phyloP scores from a whole-genome alignment of 2,329 filamentous ascomycete genomes.

The Arthrobotrys megalospora region DNA sequence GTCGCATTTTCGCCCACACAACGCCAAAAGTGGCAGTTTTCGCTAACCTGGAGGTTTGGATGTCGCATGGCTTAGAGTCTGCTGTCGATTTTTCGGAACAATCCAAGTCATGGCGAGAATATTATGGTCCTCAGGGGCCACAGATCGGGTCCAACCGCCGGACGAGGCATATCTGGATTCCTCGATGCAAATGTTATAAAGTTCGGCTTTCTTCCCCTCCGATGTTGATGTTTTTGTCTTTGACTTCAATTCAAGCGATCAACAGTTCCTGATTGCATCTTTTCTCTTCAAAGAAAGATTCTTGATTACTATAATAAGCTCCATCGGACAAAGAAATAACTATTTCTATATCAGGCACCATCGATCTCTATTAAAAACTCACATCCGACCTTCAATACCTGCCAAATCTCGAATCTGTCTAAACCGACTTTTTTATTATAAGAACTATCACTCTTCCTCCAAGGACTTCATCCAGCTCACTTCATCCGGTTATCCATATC shows the following conservation, averaged over 20 bases:
- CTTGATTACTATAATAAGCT: neutral
- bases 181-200: conserved; percentile 60
- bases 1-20: conserved; percentile 53
- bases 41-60: conserved; percentile 53
- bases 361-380: neutral
- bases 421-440: conserved; percentile 1
- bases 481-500: conserved; percentile 49
- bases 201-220: conserved; percentile 53
- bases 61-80: conserved; percentile 59
- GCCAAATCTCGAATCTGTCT: neutral
- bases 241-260: conserved; percentile 60
- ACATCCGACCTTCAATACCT: conserved; percentile 17
- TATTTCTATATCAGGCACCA: conserved; percentile 2
- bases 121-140: conserved; percentile 52
- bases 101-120: conserved; percentile 52
- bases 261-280: conserved; percentile 55
- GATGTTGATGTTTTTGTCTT: conserved; percentile 55
- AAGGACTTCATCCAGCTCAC: conserved; percentile 35
- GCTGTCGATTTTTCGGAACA: conserved; percentile 54
- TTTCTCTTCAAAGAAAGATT: conserved; percentile 5
- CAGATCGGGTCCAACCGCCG: conserved; percentile 56
- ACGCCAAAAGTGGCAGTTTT: conserved; percentile 60
- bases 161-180: conserved; percentile 51
- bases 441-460: conserved; percentile 28
- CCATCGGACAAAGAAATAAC: conserved; percentile 32